phyloP scores from a whole-genome alignment of 140 eudicot genomes.

The Stevia rebaudiana region DNA sequence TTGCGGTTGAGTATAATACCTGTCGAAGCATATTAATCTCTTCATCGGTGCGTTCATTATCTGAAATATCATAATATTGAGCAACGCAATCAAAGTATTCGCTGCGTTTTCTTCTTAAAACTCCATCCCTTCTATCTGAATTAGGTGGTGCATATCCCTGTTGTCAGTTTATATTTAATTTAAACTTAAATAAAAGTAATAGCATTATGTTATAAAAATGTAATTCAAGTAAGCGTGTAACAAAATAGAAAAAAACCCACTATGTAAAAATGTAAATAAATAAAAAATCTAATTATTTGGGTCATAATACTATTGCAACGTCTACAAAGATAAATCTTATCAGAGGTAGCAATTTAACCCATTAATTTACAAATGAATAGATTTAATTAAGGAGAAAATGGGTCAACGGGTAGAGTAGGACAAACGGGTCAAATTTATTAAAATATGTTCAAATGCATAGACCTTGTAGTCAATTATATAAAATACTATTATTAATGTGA shows the following conservation, averaged over 20 bases:
- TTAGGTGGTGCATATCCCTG: slow-evolving; percentile 99
- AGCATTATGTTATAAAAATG: slow-evolving; percentile 11
- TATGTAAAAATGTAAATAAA: no score
- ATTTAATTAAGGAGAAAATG: not conserved
- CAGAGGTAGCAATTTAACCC: not conserved
- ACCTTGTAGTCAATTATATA: not conserved
- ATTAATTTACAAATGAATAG: not conserved
- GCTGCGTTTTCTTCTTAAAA: slow-evolving; percentile 81
- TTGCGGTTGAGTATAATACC: slow-evolving; percentile 32
- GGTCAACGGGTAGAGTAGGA: not conserved
- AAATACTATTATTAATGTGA: not conserved
- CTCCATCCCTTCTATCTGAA: slow-evolving; percentile 99
- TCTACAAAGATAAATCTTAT: slow-evolving; percentile 12
- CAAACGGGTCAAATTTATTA: not conserved
- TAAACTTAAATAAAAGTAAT: slow-evolving; percentile 37
- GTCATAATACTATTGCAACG: not conserved
- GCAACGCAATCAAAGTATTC: slow-evolving; percentile 93
- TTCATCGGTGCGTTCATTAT: slow-evolving; percentile 90
- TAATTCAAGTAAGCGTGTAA: slow-evolving; percentile 1
- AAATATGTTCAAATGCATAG: slow-evolving; percentile 2
- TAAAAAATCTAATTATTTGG: not conserved
- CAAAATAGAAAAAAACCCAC: not conserved
- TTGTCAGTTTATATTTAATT: slow-evolving; percentile 70
- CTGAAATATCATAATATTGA: slow-evolving; percentile 84
- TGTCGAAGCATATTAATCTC: slow-evolving; percentile 97